Percentiles rank a stretch among this genome's conserved stretches.
Conservation (phyloP, 169 alveolate species). For the Toxoplasma gondii region DNA sequence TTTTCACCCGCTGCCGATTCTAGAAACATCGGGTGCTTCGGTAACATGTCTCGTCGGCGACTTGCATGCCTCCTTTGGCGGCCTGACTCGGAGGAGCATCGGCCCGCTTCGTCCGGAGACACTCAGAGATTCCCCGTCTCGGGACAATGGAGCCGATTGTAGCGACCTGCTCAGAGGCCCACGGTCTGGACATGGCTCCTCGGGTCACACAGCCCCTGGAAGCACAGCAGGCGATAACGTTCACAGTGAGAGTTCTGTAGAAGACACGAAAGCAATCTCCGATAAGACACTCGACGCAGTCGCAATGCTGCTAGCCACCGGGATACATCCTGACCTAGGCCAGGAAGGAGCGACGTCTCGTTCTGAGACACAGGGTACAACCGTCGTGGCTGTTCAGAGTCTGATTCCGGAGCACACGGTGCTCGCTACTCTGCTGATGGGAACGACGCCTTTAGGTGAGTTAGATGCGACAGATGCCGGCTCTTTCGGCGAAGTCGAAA, state of each 20-base stretch:
- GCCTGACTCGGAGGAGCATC: not conserved
- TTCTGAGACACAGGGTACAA: not conserved
- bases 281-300: slow-evolving; percentile 20
- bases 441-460: slow-evolving; percentile 29
- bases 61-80: slow-evolving; percentile 6
- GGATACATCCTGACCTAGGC: not conserved
- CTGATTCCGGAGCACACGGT: slow-evolving; percentile 24
- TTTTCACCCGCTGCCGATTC: not conserved
- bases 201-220: not conserved
- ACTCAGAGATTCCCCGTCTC: not conserved
- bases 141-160: not conserved
- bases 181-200: not conserved
- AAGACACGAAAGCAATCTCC: not conserved
- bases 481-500: too few species aligned
- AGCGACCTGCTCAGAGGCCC: not conserved
- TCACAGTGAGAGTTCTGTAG: not conserved
- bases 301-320: slow-evolving; percentile 5
- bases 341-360: not conserved
- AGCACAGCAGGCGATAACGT: not conserved
- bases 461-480: too few species aligned
- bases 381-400: slow-evolving; percentile 21
- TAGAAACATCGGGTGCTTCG: not conserved
- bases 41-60: not conserved
- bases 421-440: slow-evolving; percentile 38
- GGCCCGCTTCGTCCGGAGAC: not conserved